phyloP scores from a whole-genome alignment of 2,329 filamentous ascomycete genomes.

The Aspergillus quadricinctus region DNA sequence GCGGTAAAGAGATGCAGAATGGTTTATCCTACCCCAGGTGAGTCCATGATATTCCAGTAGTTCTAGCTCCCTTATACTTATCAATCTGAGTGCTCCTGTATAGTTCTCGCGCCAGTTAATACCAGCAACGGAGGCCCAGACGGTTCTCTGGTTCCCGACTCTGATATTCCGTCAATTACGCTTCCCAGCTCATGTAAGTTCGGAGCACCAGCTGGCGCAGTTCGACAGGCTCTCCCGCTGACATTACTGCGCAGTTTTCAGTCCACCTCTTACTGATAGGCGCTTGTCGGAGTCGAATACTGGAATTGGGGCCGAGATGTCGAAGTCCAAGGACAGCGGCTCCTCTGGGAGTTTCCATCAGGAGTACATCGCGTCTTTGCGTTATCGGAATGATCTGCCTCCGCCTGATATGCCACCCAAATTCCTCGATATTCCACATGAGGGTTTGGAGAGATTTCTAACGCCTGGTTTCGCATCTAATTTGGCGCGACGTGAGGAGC shows the following conservation, averaged over 20 bases:
- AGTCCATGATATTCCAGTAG: conserved; percentile 11
- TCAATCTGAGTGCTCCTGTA: neutral
- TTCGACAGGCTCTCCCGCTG: conserved; percentile 1
- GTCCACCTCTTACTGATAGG: conserved; percentile 4
- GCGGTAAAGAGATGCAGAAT: conserved; percentile 30
- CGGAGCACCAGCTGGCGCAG: neutral
- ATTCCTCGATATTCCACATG: conserved; percentile 93
- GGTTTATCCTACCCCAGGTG: conserved; percentile 13
- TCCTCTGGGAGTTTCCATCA: conserved; percentile 62
- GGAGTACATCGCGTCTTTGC: conserved; percentile 93
- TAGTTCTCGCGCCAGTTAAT: conserved; percentile 9
- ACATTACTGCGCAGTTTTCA: conserved; percentile 7
- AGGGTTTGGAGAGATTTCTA: conserved; percentile 85
- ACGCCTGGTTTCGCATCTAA: conserved; percentile 85
- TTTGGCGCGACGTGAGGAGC: conserved; percentile 81
- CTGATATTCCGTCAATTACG: conserved; percentile 8
- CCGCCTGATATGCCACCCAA: conserved; percentile 93
- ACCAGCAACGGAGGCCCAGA: conserved; percentile 1
- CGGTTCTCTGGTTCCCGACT: conserved; percentile 3
- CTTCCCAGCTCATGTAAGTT: conserved; percentile 13
- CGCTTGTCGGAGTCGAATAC: neutral
- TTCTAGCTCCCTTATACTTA: conserved; percentile 2
- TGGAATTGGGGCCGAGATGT: conserved; percentile 23
- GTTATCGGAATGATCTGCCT: conserved; percentile 93
- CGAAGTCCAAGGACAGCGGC: conserved; percentile 37